Evolutionary conservation across 228 moss, liverwort and hornwort species (phyloP).

Genomic region (Sphagnum fallax): DNA sequence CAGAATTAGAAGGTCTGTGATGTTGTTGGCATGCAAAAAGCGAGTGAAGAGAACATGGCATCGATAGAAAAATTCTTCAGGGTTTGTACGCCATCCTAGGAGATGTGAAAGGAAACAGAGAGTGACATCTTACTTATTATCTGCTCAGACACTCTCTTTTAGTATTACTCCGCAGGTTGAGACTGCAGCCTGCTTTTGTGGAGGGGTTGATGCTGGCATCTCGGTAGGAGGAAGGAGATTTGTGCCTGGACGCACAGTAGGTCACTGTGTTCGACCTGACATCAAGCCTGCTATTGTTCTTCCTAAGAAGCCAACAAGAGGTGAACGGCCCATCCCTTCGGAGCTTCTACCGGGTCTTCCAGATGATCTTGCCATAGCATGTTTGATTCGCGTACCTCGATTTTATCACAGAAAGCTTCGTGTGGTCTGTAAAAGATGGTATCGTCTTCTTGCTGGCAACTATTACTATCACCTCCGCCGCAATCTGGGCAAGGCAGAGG

Average conservation of each 20-base stretch:
- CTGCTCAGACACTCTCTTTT: not conserved
- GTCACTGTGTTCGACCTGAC: slow-evolving; percentile 93
- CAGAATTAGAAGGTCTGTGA: no score
- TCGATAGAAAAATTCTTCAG: not conserved
- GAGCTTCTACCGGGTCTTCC: slow-evolving; percentile 96
- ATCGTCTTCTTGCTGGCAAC: slow-evolving; percentile 90
- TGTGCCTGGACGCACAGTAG: slow-evolving; percentile 80
- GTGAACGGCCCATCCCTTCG: slow-evolving; percentile 80
- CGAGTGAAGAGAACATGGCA: not conserved
- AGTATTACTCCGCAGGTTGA: slow-evolving; percentile 57
- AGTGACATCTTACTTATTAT: not conserved
- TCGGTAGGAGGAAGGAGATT: slow-evolving; percentile 91
- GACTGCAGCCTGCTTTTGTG: slow-evolving; percentile 98
- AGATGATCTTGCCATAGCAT: slow-evolving; percentile 98
- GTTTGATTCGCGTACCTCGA: slow-evolving; percentile 89
- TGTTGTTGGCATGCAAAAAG: no score
- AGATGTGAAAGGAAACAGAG: not conserved
- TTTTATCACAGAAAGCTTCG: slow-evolving; percentile 84
- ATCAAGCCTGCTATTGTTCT: slow-evolving; percentile 88
- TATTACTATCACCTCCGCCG: slow-evolving; percentile 89
- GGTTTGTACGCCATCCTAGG: not conserved
- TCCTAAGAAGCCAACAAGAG: slow-evolving; percentile 78
- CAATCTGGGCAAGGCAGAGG: slow-evolving; percentile 93
- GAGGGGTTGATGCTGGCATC: slow-evolving; percentile 90
- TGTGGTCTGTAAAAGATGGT: slow-evolving; percentile 95